Conservation (phyloP, 2,329 filamentous ascomycete genomes). For the Epichloe scottii region DNA sequence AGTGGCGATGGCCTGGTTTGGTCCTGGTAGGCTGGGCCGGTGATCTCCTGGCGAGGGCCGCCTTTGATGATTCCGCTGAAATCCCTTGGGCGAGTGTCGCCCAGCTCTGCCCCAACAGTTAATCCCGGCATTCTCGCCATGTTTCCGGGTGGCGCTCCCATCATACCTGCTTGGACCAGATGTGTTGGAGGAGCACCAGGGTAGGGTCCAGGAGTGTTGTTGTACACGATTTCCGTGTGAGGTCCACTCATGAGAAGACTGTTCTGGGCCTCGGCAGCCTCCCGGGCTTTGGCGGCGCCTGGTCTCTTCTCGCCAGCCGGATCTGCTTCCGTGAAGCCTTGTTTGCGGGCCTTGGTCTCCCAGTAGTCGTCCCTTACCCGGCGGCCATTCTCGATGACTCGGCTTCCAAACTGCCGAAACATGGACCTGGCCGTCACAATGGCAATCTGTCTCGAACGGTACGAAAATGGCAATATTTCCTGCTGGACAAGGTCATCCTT, state of each 20-base stretch:
- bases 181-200: slow-evolving; percentile 55
- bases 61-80: slow-evolving; percentile 67
- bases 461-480: slow-evolving; percentile 93
- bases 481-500: slow-evolving; percentile 94
- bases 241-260: slow-evolving; percentile 51
- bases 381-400: slow-evolving; percentile 80
- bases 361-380: slow-evolving; percentile 96
- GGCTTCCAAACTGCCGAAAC: slow-evolving; percentile 96
- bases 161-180: slow-evolving; percentile 60
- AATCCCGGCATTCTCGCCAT: slow-evolving; percentile 72
- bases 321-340: slow-evolving; percentile 96
- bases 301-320: slow-evolving; percentile 91
- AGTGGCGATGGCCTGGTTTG: slow-evolving; percentile 64
- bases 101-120: slow-evolving; percentile 65
- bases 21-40: slow-evolving; percentile 79
- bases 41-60: slow-evolving; percentile 78
- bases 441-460: slow-evolving; percentile 94
- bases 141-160: slow-evolving; percentile 49
- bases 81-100: slow-evolving; percentile 65
- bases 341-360: slow-evolving; percentile 93
- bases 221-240: slow-evolving; percentile 82
- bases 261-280: slow-evolving; percentile 61
- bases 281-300: slow-evolving; percentile 76
- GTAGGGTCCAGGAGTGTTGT: slow-evolving; percentile 55
- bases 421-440: slow-evolving; percentile 96